Evolutionary conservation across 805 yeast genomes (phyloP), one percentile per base, ranked within the genome.

Genomic region (Metschnikowia rubicola): DNA sequence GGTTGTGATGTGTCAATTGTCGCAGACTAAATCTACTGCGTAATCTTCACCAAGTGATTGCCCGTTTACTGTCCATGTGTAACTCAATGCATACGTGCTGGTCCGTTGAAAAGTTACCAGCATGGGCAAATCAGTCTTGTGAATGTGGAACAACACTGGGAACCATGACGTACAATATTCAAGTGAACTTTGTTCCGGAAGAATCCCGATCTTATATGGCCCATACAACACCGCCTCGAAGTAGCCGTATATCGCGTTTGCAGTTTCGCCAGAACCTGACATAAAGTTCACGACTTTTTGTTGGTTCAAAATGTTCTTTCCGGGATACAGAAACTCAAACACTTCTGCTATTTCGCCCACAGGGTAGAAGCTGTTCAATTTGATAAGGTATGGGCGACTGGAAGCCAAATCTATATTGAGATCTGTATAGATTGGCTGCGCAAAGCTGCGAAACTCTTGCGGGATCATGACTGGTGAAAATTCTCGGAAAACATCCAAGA

Each of bases 341-440:
- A 79, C 63, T 35, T 79, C 72, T 11, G 81, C 61, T 2, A 71
- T 58, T 37, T 75, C 74, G 32, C 70, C 76, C 41, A 56, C 19
- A 1, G 52, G 36, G 36, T 42, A 39, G 34, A 39, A 57, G 30
- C 54, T 52, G 30, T 52, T 54, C 15, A 62, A 45, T 12, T 58
- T 47, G 26, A 54, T 50, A 40, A 67, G 54, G 39, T 58, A 65
- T 0, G 69, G 71, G 10, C 61, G 52, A 2, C 37, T 34, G 12
- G 12, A 10, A 10, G 28, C 30, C 8, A 36, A 13, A 11, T 36
- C 42, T 5, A 26, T 11, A 10, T 15, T 26, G 5, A 38, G 15
- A 83, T 56, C 3, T 88, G 89, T 1, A 84, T 77, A 79, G 0
- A 85, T 76, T 0, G 97, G 96, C 3, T 84, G 83, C 10, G 86